phyloP scores from a whole-genome alignment of 1,139 yeast genomes.

The Williopsis jadinii region DNA sequence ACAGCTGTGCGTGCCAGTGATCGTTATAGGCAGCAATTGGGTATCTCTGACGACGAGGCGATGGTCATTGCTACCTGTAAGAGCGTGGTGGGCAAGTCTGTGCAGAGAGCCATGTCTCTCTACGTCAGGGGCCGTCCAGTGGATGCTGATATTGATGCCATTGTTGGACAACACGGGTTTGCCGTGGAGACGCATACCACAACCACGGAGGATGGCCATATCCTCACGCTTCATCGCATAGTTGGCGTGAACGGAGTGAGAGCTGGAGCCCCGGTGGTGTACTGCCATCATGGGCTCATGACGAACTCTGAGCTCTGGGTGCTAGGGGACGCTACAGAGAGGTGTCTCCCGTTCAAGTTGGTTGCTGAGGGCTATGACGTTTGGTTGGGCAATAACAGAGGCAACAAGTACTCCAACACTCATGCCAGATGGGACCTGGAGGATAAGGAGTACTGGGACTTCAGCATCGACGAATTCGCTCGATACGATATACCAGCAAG shows the following conservation, averaged over 20 bases:
- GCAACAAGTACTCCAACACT: slow-evolving; percentile 71
- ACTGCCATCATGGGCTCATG: slow-evolving; percentile 79
- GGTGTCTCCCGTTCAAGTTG: slow-evolving; percentile 61
- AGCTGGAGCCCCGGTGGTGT: slow-evolving; percentile 41
- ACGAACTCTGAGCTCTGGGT: slow-evolving; percentile 85
- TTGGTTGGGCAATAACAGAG: slow-evolving; percentile 86
- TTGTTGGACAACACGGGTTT: slow-evolving; percentile 6
- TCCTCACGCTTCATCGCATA: slow-evolving; percentile 42
- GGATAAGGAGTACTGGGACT: slow-evolving; percentile 66
- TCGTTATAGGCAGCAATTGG: too few species aligned
- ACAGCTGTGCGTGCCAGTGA: too few species aligned
- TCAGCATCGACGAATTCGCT: slow-evolving; percentile 81
- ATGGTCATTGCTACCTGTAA: too few species aligned
- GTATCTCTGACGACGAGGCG: too few species aligned
- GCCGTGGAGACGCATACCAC: slow-evolving; percentile 19
- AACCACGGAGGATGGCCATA: slow-evolving; percentile 42
- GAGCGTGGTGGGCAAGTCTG: background rate
- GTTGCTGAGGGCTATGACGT: slow-evolving; percentile 80
- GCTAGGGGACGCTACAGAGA: slow-evolving; percentile 37
- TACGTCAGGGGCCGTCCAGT: background rate
- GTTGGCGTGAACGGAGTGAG: slow-evolving; percentile 23
- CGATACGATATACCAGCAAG: slow-evolving; percentile 75
- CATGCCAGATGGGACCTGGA: slow-evolving; percentile 34
- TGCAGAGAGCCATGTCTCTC: too few species aligned
- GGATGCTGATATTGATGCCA: slow-evolving; percentile 3